Evolutionary conservation across 2,329 filamentous ascomycete genomes (phyloP), one percentile per base, ranked within the genome.

Genomic region (Elsinoe perseae): DNA sequence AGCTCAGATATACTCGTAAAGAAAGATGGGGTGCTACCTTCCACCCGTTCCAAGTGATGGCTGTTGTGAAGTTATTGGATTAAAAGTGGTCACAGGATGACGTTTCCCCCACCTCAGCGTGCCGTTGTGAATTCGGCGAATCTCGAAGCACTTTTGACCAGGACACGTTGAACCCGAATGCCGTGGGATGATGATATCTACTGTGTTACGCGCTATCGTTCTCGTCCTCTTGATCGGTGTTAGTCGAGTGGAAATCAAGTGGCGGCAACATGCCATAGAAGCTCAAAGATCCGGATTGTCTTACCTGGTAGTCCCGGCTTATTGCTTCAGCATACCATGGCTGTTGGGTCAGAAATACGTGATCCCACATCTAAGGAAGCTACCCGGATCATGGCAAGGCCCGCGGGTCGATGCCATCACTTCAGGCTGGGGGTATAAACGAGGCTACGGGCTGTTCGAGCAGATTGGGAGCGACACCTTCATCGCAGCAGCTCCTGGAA

Each of bases 301-400:
- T 3, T 38, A 38, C 30, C 12, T 52, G 16, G 18, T 36, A 25
- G 30, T 28, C 6, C 30, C 30, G 38, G 32, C 28, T 6, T 52
- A 52, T 30, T 52, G 38, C 48, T 52, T 52, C 30, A 52, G 32
- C 30, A 34, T 52, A 28, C 28, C 32, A n/a, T 52, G 48, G 48
- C 48, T 52, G 16, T n/a, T 52, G 12, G 16, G 25, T 21, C 48
- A 52, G 16, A n/a, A 30, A 4, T 25, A 18, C 48, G 25, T 52
- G 2, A 7, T 52, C 4, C 48, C 48, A 34, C 2, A 34, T 16
- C 4, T 52, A 1, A n/a, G 18, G 2, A 18, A 23, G 5, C 48
- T 52, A 7, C 48, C 48, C 10, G 1, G 4, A 3, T 18, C 16
- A 10, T 52, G 30, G 28, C 28, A 34, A 12, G 48, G 48, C 3